Evolutionary conservation across 164 flowering plant genomes (phyloP).

Genomic region (Akebia trifoliata): DNA sequence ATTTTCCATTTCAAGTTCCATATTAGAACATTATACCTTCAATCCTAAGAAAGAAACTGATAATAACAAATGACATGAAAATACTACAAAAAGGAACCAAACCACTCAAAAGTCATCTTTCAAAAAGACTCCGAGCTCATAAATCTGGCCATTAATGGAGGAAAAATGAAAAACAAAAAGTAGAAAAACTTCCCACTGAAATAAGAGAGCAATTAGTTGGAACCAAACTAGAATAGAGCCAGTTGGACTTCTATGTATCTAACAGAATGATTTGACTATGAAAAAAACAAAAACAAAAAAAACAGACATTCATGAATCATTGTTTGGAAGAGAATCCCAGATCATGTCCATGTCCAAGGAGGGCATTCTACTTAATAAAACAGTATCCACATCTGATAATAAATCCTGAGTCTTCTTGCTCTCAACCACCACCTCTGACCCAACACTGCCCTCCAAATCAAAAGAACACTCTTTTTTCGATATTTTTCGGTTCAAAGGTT

Average conservation of each 20-base stretch:
- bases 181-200: not conserved
- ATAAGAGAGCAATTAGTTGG: not conserved
- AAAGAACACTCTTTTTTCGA: slow-evolving; percentile 24
- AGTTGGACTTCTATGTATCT: not conserved
- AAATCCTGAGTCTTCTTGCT: slow-evolving; percentile 31
- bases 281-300: too few species aligned
- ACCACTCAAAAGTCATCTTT: not conserved
- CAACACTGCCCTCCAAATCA: slow-evolving; percentile 26
- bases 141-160: slow-evolving; percentile 4
- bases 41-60: not conserved
- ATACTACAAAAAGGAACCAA: not conserved
- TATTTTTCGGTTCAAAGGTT: slow-evolving; percentile 8
- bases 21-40: too few species aligned
- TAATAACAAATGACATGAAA: not conserved
- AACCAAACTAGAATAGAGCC: not conserved
- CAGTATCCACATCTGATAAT: slow-evolving; percentile 33
- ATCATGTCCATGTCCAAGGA: slow-evolving; percentile 78
- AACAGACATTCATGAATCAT: slow-evolving; percentile 40
- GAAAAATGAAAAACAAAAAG: not conserved
- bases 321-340: slow-evolving; percentile 59
- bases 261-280: too few species aligned
- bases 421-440: slow-evolving; percentile 14
- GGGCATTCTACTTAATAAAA: slow-evolving; percentile 69
- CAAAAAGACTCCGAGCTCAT: not conserved
- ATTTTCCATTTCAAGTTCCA: too few species aligned